phyloP scores from a whole-genome alignment of 2,329 filamentous ascomycete genomes.

The Aspergillus pseudotamarii region DNA sequence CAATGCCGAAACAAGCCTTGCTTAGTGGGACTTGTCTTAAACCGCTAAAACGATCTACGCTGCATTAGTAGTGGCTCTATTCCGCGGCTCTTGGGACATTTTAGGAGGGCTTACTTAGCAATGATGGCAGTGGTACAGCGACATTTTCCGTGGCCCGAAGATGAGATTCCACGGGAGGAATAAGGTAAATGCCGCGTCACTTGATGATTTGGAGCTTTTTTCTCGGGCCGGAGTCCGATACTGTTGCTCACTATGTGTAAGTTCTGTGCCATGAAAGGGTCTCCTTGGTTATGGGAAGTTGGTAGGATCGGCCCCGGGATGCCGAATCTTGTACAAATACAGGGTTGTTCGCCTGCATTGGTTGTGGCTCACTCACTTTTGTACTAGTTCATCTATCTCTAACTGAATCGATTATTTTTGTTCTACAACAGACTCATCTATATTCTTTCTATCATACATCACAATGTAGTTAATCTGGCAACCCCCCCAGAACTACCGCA shows the following conservation, averaged over 20 bases:
- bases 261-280: neutral
- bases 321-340: neutral
- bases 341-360: neutral
- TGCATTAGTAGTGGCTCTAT: neutral
- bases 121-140: neutral
- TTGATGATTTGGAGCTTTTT: neutral
- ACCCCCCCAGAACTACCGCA: conserved; percentile 31
- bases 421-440: neutral
- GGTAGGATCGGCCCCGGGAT: neutral
- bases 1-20: neutral
- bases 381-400: neutral
- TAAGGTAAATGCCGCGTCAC: neutral
- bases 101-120: neutral
- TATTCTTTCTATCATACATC: neutral
- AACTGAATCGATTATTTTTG: neutral
- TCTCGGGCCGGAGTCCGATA: neutral
- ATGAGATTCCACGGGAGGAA: neutral
- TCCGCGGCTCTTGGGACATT: neutral
- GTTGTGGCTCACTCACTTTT: neutral
- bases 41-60: neutral
- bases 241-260: neutral
- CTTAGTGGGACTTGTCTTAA: neutral
- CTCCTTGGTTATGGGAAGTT: neutral
- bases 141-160: neutral
- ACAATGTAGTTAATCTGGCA: conserved; percentile 20